phyloP scores from a whole-genome alignment of 495 filamentous ascomycete species.

The Lindgomyces ingoldianus region DNA sequence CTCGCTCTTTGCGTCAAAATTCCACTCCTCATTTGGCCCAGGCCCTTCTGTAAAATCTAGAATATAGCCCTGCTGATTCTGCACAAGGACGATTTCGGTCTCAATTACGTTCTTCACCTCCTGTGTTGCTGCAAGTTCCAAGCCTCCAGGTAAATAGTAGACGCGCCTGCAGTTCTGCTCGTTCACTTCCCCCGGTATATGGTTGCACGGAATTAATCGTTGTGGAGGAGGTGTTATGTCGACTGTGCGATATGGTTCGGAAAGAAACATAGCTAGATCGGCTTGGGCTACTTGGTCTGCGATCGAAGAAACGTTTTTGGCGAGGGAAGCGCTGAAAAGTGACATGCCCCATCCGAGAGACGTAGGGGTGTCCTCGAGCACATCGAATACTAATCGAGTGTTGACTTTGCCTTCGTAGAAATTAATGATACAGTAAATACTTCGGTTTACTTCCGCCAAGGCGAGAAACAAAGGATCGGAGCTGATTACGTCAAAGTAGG shows the following conservation, averaged over 20 bases:
- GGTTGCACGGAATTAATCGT: constrained; percentile 6
- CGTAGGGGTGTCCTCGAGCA: background rate
- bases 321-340: constrained; percentile 5
- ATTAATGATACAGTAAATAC: background rate
- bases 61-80: constrained; percentile 5
- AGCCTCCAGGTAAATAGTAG: constrained; percentile 10
- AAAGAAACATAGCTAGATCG: constrained; percentile 14
- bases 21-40: constrained; percentile 1
- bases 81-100: background rate
- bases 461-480: too few relatives aligned
- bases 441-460: background rate
- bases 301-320: constrained; percentile 6
- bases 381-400: constrained; percentile 5
- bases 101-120: background rate
- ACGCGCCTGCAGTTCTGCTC: constrained; percentile 1
- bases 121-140: constrained; percentile 5
- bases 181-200: background rate
- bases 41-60: constrained; percentile 8
- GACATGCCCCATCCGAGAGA: constrained; percentile 5
- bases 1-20: constrained; percentile 5
- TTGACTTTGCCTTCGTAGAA: constrained; percentile 1
- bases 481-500: too few relatives aligned
- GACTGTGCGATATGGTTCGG: constrained; percentile 5
- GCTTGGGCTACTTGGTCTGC: constrained; percentile 12
- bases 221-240: background rate